These are phyloP conservation scores for Tilletia indica DNA, from an alignment of 1,284 basidiomycete genomes.

Conservation along the genomic window DNA sequence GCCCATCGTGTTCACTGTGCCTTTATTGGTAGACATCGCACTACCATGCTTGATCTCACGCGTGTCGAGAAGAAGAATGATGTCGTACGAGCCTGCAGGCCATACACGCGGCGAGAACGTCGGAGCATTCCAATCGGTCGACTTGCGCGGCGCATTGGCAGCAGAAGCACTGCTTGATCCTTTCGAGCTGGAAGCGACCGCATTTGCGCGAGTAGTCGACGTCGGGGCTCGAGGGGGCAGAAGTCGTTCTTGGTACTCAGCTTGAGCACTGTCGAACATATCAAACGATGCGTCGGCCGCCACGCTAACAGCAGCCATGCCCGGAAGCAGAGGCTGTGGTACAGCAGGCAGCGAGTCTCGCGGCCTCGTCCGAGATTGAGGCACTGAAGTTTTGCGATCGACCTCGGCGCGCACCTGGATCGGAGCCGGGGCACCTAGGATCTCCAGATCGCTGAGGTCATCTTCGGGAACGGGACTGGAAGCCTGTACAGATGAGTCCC, in stretches of 20 bases:
- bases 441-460: neutral
- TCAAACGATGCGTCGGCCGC: constrained; percentile 4
- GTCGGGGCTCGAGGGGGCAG: neutral
- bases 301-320: constrained; percentile 10
- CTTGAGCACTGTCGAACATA: neutral
- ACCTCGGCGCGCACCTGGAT: too few relatives aligned
- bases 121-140: constrained; percentile 32
- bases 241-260: neutral
- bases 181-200: neutral
- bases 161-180: neutral
- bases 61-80: constrained; percentile 62
- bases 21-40: constrained; percentile 21
- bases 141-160: neutral
- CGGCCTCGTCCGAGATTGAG: neutral
- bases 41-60: constrained; percentile 58
- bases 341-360: constrained; percentile 16
- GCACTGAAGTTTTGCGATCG: too few relatives aligned
- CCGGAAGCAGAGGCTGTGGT: constrained; percentile 8
- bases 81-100: constrained; percentile 60
- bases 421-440: neutral
- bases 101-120: constrained; percentile 57
- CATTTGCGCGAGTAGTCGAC: neutral
- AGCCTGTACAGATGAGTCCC: neutral
- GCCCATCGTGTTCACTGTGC: neutral
- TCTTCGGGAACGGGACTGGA: neutral